phyloP scores from a whole-genome alignment of 2,329 filamentous ascomycete species.

The Ceratocystis huliohia region DNA sequence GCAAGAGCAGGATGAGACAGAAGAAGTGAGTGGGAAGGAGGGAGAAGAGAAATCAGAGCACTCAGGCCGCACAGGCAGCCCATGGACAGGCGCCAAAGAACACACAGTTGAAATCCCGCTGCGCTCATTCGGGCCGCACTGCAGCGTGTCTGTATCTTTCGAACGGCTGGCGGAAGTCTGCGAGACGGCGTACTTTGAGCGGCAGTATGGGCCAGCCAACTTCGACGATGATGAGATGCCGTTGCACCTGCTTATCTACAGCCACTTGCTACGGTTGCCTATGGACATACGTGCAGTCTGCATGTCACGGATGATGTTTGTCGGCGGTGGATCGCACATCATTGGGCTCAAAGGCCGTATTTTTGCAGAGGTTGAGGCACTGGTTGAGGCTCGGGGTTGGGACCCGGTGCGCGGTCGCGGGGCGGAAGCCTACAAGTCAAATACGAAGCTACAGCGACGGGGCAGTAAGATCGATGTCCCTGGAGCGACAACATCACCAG shows the following conservation, averaged over 20 bases:
- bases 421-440: slow-evolving; percentile 41
- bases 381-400: slow-evolving; percentile 64
- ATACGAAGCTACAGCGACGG: slow-evolving; percentile 32
- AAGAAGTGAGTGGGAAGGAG: slow-evolving; percentile 20
- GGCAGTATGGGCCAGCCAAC: slow-evolving; percentile 37
- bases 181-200: slow-evolving; percentile 60
- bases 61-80: slow-evolving; percentile 6
- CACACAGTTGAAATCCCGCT: slow-evolving; percentile 33
- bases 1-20: slow-evolving; percentile 45
- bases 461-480: slow-evolving; percentile 7
- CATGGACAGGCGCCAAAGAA: background rate
- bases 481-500: too few relatives aligned
- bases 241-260: slow-evolving; percentile 63
- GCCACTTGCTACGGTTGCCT: slow-evolving; percentile 59
- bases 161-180: slow-evolving; percentile 58
- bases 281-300: slow-evolving; percentile 73
- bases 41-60: slow-evolving; percentile 22
- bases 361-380: slow-evolving; percentile 55
- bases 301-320: slow-evolving; percentile 80
- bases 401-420: slow-evolving; percentile 60
- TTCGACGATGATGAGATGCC: slow-evolving; percentile 83
- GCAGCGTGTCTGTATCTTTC: slow-evolving; percentile 53
- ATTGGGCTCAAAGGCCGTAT: slow-evolving; percentile 68
- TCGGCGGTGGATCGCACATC: slow-evolving; percentile 66
- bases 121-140: slow-evolving; percentile 37